Percentiles rank a stretch among this genome's conserved stretches.
Conservation (phyloP, 768 basidiomycete species). For the Kwoniella europaea region DNA sequence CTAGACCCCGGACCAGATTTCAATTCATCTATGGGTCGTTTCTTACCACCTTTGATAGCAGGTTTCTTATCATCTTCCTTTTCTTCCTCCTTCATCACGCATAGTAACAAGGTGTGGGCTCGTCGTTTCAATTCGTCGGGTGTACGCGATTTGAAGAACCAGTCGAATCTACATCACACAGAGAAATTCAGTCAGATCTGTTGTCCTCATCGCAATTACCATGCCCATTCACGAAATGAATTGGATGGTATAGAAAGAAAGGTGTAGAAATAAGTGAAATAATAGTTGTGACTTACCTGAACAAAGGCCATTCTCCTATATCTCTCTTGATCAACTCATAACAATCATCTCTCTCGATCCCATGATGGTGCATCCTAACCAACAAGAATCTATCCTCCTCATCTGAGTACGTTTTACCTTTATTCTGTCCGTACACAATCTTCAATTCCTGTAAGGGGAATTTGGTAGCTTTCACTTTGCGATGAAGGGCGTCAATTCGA, state of each 20-base stretch:
- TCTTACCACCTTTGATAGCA: conserved; percentile 58
- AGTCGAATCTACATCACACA: conserved; percentile 69
- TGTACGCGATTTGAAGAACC: conserved; percentile 95
- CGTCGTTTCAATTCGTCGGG: conserved; percentile 85
- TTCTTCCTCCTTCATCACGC: conserved; percentile 89
- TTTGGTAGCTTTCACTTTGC: conserved; percentile 79
- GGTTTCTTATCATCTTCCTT: conserved; percentile 66
- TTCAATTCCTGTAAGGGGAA: conserved; percentile 98
- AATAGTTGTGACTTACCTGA: conserved; percentile 62
- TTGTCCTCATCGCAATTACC: neutral
- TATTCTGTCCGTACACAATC: conserved; percentile 87
- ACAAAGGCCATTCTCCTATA: conserved; percentile 94
- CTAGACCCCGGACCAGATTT: conserved; percentile 34
- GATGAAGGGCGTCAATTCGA: conserved; percentile 71
- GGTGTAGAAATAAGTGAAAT: neutral
- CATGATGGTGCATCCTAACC: conserved; percentile 85
- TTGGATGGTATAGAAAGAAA: too few species aligned
- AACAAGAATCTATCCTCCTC: conserved; percentile 96
- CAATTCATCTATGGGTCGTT: conserved; percentile 38
- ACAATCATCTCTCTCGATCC: conserved; percentile 78
- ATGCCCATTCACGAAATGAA: too few species aligned
- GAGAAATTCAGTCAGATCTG: neutral
- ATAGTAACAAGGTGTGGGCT: conserved; percentile 81
- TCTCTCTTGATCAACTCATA: conserved; percentile 96
- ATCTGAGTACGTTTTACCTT: conserved; percentile 94